A percentile compares a stretch with the other conserved stretches of the same genome.
phyloP scores from a whole-genome alignment of 495 filamentous ascomycete genomes.

The Hypoxylon intermedium region DNA sequence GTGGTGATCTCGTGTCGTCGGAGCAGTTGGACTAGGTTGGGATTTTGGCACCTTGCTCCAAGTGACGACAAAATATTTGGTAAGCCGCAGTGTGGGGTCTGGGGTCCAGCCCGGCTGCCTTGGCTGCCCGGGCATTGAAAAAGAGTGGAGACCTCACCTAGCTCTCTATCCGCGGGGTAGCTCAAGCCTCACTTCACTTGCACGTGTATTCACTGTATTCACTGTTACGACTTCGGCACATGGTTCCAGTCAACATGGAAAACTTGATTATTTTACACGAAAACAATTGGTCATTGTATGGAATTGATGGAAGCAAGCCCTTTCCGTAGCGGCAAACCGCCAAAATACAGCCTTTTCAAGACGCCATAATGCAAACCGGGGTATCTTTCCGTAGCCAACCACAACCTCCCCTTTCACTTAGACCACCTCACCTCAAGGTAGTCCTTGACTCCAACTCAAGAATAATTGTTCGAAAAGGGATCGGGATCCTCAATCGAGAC shows the following conservation, averaged over 20 bases:
- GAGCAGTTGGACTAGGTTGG: conserved; percentile 9
- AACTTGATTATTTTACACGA: too few species aligned
- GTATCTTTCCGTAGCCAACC: conserved; percentile 36
- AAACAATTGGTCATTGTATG: too few species aligned
- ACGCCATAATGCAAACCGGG: conserved; percentile 33
- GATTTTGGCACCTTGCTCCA: conserved; percentile 22
- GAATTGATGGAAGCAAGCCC: neutral
- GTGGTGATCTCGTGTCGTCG: conserved; percentile 16
- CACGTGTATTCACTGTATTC: too few species aligned
- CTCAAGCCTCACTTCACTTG: too few species aligned
- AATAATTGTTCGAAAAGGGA: too few species aligned
- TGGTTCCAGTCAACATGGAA: too few species aligned
- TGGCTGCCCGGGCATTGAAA: too few species aligned
- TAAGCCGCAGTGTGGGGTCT: conserved; percentile 13
- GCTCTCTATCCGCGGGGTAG: neutral
- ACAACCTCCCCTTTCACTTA: neutral
- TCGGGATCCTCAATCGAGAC: too few species aligned
- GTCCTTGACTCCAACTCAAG: neutral
- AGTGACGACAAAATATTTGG: conserved; percentile 18
- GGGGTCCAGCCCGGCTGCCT: too few species aligned
- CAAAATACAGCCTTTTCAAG: conserved; percentile 27
- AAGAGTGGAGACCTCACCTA: neutral
- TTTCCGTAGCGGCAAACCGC: neutral
- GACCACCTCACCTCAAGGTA: neutral
- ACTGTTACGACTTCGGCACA: too few species aligned